Conservation (phyloP, 2,329 filamentous ascomycete species). For the Fusarium siculi region DNA sequence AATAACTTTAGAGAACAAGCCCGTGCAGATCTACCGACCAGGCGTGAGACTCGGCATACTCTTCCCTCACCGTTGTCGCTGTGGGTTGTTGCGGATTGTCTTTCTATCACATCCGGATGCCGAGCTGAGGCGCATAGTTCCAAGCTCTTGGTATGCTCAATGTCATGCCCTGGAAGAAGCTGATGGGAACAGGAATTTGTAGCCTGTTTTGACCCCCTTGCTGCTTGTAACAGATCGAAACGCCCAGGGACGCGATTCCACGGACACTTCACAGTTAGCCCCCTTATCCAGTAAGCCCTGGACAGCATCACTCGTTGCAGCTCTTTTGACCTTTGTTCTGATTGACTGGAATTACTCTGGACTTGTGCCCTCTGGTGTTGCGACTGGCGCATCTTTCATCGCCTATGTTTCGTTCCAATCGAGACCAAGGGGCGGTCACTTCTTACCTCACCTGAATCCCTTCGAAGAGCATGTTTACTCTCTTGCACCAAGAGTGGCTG, state of each 20-base stretch:
- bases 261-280: not conserved
- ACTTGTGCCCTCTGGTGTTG: not conserved
- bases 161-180: accelerated
- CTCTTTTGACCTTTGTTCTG: not conserved
- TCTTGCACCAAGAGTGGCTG: not conserved
- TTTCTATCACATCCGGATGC: not conserved
- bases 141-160: not conserved
- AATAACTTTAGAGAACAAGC: too few species aligned
- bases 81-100: not conserved
- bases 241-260: not conserved
- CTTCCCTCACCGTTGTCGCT: accelerated
- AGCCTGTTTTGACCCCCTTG: not conserved
- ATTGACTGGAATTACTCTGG: not conserved
- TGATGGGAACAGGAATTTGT: not conserved
- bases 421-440: not conserved
- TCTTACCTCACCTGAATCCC: not conserved
- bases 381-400: not conserved
- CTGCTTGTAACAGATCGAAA: not conserved
- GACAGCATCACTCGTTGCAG: not conserved
- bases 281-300: not conserved
- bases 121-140: not conserved
- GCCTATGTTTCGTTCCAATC: not conserved
- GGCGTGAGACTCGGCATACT: not conserved
- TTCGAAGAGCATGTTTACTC: not conserved
- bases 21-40: not conserved